Evolutionary conservation across 2,329 filamentous ascomycete species (phyloP).

Genomic region (Malbranchea cinnamomea): DNA sequence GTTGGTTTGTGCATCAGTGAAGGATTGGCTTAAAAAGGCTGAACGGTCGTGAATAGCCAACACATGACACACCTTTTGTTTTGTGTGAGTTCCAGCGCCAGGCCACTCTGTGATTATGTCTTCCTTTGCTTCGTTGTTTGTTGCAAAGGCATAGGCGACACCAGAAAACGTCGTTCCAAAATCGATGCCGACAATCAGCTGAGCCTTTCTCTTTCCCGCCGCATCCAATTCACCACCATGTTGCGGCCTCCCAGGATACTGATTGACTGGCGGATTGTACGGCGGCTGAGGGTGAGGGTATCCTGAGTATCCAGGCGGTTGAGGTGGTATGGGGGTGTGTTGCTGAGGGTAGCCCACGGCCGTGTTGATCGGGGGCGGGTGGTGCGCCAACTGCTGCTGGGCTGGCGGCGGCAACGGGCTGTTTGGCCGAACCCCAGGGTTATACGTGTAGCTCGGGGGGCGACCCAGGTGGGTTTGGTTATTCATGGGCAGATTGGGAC

Average conservation of each 20-base stretch:
- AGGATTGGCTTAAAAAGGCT: not conserved
- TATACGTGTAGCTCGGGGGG: constrained; percentile 49
- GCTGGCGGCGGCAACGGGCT: constrained; percentile 36
- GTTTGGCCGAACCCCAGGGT: constrained; percentile 33
- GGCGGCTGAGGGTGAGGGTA: constrained; percentile 17
- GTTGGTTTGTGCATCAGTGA: not conserved
- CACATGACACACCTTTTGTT: constrained; percentile 64
- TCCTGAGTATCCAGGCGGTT: constrained; percentile 32
- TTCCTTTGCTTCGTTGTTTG: constrained; percentile 93
- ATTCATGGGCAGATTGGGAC: constrained; percentile 42
- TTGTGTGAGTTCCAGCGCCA: constrained; percentile 90
- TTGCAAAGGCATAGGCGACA: constrained; percentile 83
- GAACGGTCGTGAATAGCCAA: not conserved
- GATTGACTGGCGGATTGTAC: not conserved
- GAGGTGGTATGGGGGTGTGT: constrained; percentile 19
- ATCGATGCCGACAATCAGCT: constrained; percentile 96
- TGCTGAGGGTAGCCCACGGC: constrained; percentile 35
- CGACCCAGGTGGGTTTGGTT: constrained; percentile 39
- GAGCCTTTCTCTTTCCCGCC: constrained; percentile 78
- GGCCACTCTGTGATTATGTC: constrained; percentile 99
- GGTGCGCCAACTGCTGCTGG: constrained; percentile 25
- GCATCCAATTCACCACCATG: constrained; percentile 59
- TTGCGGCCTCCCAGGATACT: constrained; percentile 6
- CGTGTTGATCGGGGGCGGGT: constrained; percentile 41
- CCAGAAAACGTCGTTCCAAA: constrained; percentile 98